Conservation (phyloP, 495 filamentous ascomycete genomes). For the Immersiella caudata region DNA sequence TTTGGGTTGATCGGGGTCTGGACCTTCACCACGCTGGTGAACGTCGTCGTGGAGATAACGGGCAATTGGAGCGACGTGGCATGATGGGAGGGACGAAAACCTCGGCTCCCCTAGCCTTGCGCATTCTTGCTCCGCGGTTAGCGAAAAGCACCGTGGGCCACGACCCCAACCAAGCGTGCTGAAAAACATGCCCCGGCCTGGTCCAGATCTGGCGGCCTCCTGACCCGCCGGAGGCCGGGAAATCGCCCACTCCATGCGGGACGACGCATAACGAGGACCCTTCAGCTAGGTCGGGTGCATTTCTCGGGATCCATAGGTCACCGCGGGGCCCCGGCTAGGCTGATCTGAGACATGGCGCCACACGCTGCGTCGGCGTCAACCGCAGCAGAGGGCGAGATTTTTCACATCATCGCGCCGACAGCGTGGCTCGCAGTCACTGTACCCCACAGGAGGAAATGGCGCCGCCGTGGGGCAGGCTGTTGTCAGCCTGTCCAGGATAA, state of each 20-base stretch:
- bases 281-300: background rate
- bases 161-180: background rate
- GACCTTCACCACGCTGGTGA: constrained; percentile 78
- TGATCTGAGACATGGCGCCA: constrained; percentile 6
- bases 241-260: background rate
- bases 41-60: constrained; percentile 80
- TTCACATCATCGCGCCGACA: background rate
- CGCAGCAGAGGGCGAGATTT: too few relatives aligned
- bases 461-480: constrained; percentile 5
- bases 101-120: background rate
- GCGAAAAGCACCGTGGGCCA: background rate
- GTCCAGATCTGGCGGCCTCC: constrained; percentile 9
- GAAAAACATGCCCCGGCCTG: background rate
- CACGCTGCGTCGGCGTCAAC: too few relatives aligned
- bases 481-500: constrained; percentile 13
- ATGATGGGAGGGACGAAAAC: constrained; percentile 1
- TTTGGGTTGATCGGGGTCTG: constrained; percentile 83
- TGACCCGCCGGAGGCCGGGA: background rate
- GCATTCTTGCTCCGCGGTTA: background rate
- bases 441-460: background rate
- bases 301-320: background rate
- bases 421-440: background rate
- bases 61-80: constrained; percentile 52
- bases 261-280: background rate
- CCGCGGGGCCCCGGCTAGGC: background rate